These are phyloP conservation scores for Entonaema liquescens DNA, from an alignment of 495 filamentous ascomycete species.

Conservation along the genomic window DNA sequence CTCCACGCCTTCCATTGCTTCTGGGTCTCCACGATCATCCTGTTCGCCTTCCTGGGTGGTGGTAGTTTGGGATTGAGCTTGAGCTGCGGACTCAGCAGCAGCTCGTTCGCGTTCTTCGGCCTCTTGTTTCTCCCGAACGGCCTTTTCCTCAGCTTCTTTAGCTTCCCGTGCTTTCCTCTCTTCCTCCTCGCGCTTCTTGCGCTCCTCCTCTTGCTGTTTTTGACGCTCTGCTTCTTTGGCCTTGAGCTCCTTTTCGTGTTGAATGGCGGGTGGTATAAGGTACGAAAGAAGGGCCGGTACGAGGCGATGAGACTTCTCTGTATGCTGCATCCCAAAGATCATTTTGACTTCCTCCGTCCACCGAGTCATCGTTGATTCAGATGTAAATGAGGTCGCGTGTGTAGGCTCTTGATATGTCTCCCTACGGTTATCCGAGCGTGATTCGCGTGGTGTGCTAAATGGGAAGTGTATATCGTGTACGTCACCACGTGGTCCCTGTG, in stretches of 20 bases:
- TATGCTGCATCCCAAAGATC: constrained; percentile 73
- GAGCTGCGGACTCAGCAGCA: constrained; percentile 55
- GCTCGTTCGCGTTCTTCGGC: constrained; percentile 63
- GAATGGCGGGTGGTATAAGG: constrained; percentile 85
- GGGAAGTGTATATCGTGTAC: constrained; percentile 51
- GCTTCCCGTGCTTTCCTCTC: constrained; percentile 63
- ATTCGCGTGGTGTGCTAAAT: constrained; percentile 46
- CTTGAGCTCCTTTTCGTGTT: constrained; percentile 73
- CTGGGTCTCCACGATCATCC: constrained; percentile 48
- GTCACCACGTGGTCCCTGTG: constrained; percentile 49
- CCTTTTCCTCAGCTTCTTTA: constrained; percentile 68
- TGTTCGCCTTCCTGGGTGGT: constrained; percentile 30
- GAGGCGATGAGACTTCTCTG: constrained; percentile 77
- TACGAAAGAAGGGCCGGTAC: constrained; percentile 71
- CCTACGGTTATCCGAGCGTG: constrained; percentile 52
- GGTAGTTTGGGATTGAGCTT: constrained; percentile 42
- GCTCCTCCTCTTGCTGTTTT: constrained; percentile 74
- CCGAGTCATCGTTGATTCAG: constrained; percentile 72
- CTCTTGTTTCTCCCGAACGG: constrained; percentile 62
- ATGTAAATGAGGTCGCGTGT: constrained; percentile 73
- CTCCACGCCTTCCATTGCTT: constrained; percentile 91
- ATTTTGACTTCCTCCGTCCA: constrained; percentile 94
- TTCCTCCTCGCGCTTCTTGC: constrained; percentile 62
- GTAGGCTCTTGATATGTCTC: constrained; percentile 57
- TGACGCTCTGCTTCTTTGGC: constrained; percentile 65